phyloP scores from a whole-genome alignment of 257 asterid species.

The Capsicum rhomboideum region DNA sequence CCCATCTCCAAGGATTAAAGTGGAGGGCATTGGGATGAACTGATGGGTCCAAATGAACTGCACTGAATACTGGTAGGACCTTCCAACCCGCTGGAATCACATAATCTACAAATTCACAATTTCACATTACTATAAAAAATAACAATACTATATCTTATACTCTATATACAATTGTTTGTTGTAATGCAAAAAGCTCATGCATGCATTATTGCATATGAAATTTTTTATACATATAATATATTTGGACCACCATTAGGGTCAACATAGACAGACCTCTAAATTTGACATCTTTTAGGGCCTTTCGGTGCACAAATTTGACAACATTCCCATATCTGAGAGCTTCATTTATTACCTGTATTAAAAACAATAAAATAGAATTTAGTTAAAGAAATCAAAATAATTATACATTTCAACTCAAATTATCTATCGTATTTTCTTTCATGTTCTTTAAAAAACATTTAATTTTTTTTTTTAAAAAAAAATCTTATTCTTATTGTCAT shows the following conservation, averaged over 20 bases:
- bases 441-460: no score
- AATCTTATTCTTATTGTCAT: no score
- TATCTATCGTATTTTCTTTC: neutral
- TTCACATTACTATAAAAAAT: neutral
- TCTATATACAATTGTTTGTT: no score
- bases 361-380: neutral
- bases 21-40: constrained; percentile 42
- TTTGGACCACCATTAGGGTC: constrained; percentile 2
- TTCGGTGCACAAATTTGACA: constrained; percentile 87
- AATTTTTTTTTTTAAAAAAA: no score
- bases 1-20: constrained; percentile 78
- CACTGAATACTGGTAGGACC: constrained; percentile 77
- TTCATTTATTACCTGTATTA: constrained; percentile 68
- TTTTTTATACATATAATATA: neutral
- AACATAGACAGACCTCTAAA: constrained; percentile 40
- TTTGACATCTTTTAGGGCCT: constrained; percentile 72
- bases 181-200: constrained; percentile 22
- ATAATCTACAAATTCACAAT: constrained; percentile 27
- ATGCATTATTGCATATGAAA: constrained; percentile 22
- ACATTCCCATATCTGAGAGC: constrained; percentile 81
- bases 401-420: neutral
- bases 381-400: neutral
- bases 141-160: no score
- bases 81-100: constrained; percentile 80
- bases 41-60: constrained; percentile 68